A percentile compares a stretch with the other conserved stretches of the same genome.
Conservation (phyloP, 2,329 filamentous ascomycete genomes). For the Corynespora cassiicola region DNA sequence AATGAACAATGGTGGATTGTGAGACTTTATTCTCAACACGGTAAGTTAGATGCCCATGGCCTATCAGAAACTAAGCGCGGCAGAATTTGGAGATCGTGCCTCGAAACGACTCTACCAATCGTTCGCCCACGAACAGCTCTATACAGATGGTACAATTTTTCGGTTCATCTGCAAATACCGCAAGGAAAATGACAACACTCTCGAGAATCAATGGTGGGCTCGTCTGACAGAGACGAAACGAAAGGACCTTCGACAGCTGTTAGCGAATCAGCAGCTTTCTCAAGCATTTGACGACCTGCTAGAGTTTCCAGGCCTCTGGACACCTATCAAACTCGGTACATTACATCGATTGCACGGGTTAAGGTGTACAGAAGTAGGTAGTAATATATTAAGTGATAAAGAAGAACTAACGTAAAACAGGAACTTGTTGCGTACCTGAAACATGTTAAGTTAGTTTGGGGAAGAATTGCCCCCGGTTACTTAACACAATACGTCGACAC, state of each 20-base stretch:
- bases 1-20: constrained; percentile 23
- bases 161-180: constrained; percentile 16
- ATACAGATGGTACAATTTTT: constrained; percentile 20
- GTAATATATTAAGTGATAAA: neutral
- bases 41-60: constrained; percentile 3
- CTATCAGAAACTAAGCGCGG: too few relatives aligned
- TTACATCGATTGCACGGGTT: constrained; percentile 14
- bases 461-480: constrained; percentile 1
- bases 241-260: constrained; percentile 17
- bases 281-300: constrained; percentile 12
- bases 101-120: constrained; percentile 1
- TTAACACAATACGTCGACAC: constrained; percentile 7
- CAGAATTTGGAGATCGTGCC: neutral
- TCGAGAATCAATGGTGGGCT: constrained; percentile 20
- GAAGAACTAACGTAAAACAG: constrained; percentile 3
- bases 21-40: constrained; percentile 9
- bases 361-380: constrained; percentile 13
- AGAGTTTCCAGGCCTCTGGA: constrained; percentile 15
- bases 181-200: neutral
- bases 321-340: constrained; percentile 16
- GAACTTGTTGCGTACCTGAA: constrained; percentile 12
- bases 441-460: constrained; percentile 12
- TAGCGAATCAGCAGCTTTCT: constrained; percentile 10
- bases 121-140: constrained; percentile 17
- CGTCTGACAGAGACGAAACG: constrained; percentile 13